phyloP scores from a whole-genome alignment of 2,329 filamentous ascomycete genomes.

The Beauveria scarabaeidicola region DNA sequence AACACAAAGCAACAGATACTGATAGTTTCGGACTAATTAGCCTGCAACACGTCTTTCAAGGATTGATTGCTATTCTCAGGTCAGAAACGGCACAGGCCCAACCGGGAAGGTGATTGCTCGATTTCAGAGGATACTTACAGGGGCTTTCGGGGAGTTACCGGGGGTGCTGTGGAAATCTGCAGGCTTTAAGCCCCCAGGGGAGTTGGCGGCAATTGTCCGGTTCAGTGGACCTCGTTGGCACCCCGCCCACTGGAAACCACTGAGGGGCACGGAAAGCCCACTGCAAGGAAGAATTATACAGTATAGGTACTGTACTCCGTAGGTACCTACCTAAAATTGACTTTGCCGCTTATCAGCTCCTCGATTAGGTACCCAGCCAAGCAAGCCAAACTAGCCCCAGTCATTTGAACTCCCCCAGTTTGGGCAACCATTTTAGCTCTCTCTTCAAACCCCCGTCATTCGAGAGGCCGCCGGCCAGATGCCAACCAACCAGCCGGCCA shows the following conservation, averaged over 20 bases:
- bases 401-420: too few species aligned
- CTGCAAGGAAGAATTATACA: too few species aligned
- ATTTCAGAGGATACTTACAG: not conserved
- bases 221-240: too few species aligned
- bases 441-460: not conserved
- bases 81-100: not conserved
- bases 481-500: not conserved
- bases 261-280: too few species aligned
- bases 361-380: not conserved
- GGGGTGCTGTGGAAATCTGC: not conserved
- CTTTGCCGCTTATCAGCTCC: not conserved
- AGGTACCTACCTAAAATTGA: too few species aligned
- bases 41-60: not conserved
- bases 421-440: too few species aligned
- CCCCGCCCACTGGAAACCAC: too few species aligned
- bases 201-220: not conserved
- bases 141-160: not conserved
- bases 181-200: not conserved
- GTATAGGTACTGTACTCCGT: too few species aligned
- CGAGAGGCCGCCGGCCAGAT: constrained; percentile 2
- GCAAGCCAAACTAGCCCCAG: too few species aligned
- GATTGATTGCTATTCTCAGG: constrained; percentile 1
- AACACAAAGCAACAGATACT: not conserved
- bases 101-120: not conserved
- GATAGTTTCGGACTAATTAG: too few species aligned